Percentiles rank a stretch among this genome's conserved stretches.
These are phyloP conservation scores for Pholiota microspora DNA, from an alignment of 768 basidiomycete species.

Conservation along the genomic window DNA sequence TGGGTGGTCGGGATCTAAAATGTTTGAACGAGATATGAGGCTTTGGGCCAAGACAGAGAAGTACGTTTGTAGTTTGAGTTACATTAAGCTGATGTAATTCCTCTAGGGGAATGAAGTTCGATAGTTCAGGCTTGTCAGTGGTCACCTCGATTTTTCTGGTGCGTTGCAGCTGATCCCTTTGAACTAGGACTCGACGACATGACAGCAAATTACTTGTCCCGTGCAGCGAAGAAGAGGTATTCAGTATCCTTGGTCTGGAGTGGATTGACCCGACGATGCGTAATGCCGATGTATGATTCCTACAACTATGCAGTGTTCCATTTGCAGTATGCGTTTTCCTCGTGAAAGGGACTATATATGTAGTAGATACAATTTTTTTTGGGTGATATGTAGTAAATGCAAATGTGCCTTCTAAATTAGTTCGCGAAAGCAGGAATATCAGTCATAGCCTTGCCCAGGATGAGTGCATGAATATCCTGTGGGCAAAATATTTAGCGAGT, in stretches of 20 bases:
- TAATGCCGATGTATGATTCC: constrained; percentile 60
- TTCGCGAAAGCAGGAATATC: constrained; percentile 83
- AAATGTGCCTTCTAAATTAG: too few species aligned
- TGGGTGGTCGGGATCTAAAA: constrained; percentile 90
- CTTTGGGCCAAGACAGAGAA: constrained; percentile 66
- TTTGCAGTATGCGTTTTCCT: too few species aligned
- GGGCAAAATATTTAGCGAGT: constrained; percentile 14
- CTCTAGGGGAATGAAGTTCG: constrained; percentile 77
- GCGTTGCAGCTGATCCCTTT: not conserved
- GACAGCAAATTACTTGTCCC: constrained; percentile 63
- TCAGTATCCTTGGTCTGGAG: constrained; percentile 63
- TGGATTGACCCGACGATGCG: constrained; percentile 71
- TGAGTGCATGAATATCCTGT: constrained; percentile 87
- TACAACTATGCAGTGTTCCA: not conserved
- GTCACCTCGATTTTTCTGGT: not conserved
- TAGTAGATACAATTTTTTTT: not conserved
- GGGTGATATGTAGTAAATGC: not conserved
- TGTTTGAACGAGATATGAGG: constrained; percentile 86
- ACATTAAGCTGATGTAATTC: not conserved
- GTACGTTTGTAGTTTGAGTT: too few species aligned
- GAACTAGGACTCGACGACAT: constrained; percentile 53
- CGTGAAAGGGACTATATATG: too few species aligned
- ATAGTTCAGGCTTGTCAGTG: constrained; percentile 75
- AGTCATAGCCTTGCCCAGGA: constrained; percentile 92
- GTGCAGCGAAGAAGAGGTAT: constrained; percentile 69